Evolutionary conservation across 768 basidiomycete species (phyloP).

Genomic region (Psilocybe subaeruginosa): DNA sequence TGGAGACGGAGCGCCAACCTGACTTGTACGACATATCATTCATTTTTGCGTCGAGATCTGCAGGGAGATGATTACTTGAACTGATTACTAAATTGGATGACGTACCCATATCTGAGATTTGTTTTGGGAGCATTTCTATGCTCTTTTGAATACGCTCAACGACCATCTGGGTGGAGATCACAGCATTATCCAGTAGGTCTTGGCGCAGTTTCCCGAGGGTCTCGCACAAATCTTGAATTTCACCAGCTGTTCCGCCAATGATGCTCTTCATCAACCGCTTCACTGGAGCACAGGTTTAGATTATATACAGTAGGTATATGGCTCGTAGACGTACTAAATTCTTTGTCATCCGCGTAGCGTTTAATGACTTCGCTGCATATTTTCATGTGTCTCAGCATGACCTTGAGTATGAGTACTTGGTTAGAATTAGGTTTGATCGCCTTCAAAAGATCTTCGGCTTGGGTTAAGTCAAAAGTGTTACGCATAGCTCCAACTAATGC

Average conservation of each 20-base stretch:
- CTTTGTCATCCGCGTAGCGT: background rate
- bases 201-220: background rate
- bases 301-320: background rate
- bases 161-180: background rate
- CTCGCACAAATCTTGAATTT: background rate
- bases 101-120: constrained; percentile 1
- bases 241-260: background rate
- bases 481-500: background rate
- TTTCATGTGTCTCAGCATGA: constrained; percentile 1
- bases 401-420: background rate
- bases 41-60: constrained; percentile 5
- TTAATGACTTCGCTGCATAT: background rate
- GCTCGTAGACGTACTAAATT: background rate
- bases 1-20: background rate
- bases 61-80: background rate
- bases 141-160: background rate
- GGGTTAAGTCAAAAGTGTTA: background rate
- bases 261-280: background rate
- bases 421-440: constrained; percentile 1
- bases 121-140: background rate
- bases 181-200: background rate
- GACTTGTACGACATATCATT: constrained; percentile 1
- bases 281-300: background rate
- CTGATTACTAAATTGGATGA: background rate
- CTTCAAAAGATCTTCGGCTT: background rate